Evolutionary conservation across 352 stramenopile genomes (phyloP).

Genomic region (Blastocystis sp.): DNA sequence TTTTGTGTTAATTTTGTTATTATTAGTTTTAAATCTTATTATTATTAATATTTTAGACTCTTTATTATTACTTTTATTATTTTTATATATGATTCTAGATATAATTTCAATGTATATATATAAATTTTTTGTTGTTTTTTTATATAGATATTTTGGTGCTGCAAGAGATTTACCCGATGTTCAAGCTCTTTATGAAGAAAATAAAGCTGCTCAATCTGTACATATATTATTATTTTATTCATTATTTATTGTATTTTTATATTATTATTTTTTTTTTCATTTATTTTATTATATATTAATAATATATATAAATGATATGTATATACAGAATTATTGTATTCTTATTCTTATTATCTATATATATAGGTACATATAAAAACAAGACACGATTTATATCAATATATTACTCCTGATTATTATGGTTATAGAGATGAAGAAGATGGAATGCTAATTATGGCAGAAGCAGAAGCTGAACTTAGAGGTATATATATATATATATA

Average conservation of each 20-base stretch:
- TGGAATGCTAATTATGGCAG: constrained; percentile 51
- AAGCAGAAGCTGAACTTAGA: constrained; percentile 47
- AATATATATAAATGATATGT: no score
- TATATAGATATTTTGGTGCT: constrained; percentile 25
- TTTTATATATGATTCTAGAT: constrained; percentile 4
- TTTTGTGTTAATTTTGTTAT: no score
- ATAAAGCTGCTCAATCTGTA: no score
- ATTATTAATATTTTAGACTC: constrained; percentile 5
- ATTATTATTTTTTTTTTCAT: no score
- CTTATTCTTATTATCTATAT: not conserved
- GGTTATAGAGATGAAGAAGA: constrained; percentile 57
- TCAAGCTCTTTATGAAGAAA: constrained; percentile 23
- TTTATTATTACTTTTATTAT: constrained; percentile 26
- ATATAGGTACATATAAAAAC: constrained; percentile 13
- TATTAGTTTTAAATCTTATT: no score
- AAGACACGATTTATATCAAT: constrained; percentile 28
- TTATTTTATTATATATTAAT: no score
- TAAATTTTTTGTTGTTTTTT: no score
- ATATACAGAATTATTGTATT: constrained; percentile 16
- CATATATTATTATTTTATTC: no score
- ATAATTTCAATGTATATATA: not conserved
- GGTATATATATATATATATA: no score
- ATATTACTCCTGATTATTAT: constrained; percentile 50
- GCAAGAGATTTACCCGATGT: constrained; percentile 32
- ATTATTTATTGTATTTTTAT: no score